phyloP scores from a whole-genome alignment of 2,329 filamentous ascomycete species.

The Sclerotinia glacialis region DNA sequence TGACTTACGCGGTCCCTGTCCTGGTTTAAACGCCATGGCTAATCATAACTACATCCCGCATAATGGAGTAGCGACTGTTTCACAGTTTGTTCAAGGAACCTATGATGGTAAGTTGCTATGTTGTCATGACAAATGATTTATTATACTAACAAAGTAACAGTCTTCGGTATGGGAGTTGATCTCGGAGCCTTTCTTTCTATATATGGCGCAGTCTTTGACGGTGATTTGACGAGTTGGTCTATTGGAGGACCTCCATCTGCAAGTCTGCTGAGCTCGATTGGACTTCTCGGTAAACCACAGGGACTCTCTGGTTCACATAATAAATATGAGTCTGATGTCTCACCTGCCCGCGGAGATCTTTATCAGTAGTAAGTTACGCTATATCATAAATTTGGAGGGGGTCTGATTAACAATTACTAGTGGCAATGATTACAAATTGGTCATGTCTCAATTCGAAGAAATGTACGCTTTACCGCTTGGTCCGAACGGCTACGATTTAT shows the following conservation, averaged over 20 bases:
- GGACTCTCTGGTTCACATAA: conserved; percentile 54
- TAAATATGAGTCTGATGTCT: conserved; percentile 54
- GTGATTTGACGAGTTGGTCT: conserved; percentile 51
- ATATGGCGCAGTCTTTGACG: conserved; percentile 47
- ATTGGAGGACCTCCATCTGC: conserved; percentile 47
- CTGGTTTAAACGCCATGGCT: conserved; percentile 45
- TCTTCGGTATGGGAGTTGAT: conserved; percentile 47
- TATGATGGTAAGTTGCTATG: conserved; percentile 32
- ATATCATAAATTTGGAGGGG: neutral
- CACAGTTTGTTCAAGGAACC: conserved; percentile 38
- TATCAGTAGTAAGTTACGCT: conserved; percentile 41
- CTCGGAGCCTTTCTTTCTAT: conserved; percentile 43
- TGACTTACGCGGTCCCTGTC: conserved; percentile 38
- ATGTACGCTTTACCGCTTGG: conserved; percentile 45
- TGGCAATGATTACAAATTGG: conserved; percentile 50
- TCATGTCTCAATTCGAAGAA: conserved; percentile 51
- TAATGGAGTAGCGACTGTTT: conserved; percentile 40
- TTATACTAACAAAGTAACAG: conserved; percentile 31
- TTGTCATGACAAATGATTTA: neutral
- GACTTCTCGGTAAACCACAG: conserved; percentile 43
- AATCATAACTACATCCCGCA: conserved; percentile 46
- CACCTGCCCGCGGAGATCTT: conserved; percentile 51
- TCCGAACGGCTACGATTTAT: conserved; percentile 43
- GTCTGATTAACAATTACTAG: conserved; percentile 34
- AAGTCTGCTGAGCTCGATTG: conserved; percentile 33